A percentile compares a stretch with the other conserved stretches of the same genome.
These are phyloP conservation scores for Backusella sp. DNA, from an alignment of 192 early-diverging fungal species.

Conservation along the genomic window DNA sequence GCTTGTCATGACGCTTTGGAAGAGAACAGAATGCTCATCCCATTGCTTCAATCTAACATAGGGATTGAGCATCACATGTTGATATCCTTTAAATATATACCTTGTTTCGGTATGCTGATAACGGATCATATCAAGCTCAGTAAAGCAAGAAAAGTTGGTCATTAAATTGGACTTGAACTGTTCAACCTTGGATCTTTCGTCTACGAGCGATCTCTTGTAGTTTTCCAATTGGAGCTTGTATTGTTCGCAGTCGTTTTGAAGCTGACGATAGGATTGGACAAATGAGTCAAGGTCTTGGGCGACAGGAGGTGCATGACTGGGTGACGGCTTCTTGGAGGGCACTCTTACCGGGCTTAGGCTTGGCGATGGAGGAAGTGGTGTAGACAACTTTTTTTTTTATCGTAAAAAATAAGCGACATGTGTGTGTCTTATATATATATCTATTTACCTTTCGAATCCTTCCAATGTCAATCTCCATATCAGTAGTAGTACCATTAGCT, in stretches of 20 bases:
- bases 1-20: not conserved
- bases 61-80: not conserved
- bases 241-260: not conserved
- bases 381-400: too few relatives aligned
- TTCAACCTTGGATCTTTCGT: not conserved
- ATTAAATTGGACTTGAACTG: not conserved
- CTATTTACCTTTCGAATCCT: not conserved
- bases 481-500: not conserved
- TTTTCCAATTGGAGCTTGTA: not conserved
- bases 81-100: not conserved
- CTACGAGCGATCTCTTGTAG: not conserved
- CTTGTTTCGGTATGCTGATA: constrained; percentile 1
- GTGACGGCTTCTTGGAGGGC: not conserved
- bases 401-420: too few relatives aligned
- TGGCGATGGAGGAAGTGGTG: not conserved
- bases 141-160: not conserved
- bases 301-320: not conserved
- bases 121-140: not conserved
- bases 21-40: not conserved
- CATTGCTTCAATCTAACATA: not conserved
- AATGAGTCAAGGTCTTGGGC: not conserved
- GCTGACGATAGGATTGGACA: not conserved
- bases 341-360: not conserved
- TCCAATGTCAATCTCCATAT: not conserved
- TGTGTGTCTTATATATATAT: not conserved